These are phyloP conservation scores for Tulasnella sp. DNA, from an alignment of 768 basidiomycete genomes.

Conservation along the genomic window DNA sequence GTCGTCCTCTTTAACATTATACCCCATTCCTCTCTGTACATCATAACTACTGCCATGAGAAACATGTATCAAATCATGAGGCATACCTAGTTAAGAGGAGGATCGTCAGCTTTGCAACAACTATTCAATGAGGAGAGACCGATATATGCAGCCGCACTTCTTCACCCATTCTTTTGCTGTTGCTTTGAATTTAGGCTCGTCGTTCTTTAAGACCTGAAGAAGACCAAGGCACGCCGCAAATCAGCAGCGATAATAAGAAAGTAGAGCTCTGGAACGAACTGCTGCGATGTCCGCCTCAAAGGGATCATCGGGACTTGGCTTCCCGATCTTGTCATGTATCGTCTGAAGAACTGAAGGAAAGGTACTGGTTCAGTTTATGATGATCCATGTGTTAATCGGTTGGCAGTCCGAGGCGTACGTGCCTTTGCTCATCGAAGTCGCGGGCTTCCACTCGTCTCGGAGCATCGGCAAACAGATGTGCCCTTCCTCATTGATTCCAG, in stretches of 20 bases:
- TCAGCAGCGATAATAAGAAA: background rate
- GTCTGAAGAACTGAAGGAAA: constrained; percentile 50
- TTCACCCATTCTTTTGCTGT: constrained; percentile 80
- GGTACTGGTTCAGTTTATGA: too few relatives aligned
- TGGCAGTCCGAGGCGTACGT: constrained; percentile 18
- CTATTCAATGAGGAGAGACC: too few relatives aligned
- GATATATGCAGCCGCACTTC: constrained; percentile 43
- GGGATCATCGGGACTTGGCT: constrained; percentile 79
- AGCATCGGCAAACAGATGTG: constrained; percentile 75
- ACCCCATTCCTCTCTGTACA: too few relatives aligned
- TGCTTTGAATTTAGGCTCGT: constrained; percentile 58
- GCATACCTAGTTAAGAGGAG: too few relatives aligned
- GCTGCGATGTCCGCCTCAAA: constrained; percentile 82
- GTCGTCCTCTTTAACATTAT: too few relatives aligned
- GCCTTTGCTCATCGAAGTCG: constrained; percentile 64
- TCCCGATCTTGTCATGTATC: constrained; percentile 78
- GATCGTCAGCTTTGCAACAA: too few relatives aligned
- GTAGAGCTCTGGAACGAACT: constrained; percentile 33
- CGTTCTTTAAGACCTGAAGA: constrained; percentile 62
- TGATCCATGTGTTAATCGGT: constrained; percentile 10
- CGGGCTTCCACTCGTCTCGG: constrained; percentile 88
- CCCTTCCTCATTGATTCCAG: constrained; percentile 84
- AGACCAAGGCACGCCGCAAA: background rate
- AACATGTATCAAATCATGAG: too few relatives aligned
- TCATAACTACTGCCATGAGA: too few relatives aligned